Evolutionary conservation across 306 rosid genomes (phyloP), one percentile per base, ranked within the genome.

Genomic region (Lathyrus tuberosus): DNA sequence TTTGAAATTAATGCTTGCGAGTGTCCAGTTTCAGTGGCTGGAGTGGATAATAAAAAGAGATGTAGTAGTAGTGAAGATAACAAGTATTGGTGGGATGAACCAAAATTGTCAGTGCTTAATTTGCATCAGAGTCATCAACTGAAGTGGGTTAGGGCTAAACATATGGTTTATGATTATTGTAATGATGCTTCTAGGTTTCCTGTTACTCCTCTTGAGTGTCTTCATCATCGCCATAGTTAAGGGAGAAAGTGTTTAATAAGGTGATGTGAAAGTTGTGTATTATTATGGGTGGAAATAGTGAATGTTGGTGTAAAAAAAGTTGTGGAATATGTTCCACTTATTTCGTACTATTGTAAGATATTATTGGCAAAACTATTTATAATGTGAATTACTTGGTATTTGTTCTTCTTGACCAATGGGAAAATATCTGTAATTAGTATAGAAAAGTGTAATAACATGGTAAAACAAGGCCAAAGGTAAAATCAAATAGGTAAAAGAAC

Each of bases 31-130:
- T 61, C 88, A 0, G 69, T 75, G 14, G 80, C 82, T 0, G 75
- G 69, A n/a, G 47, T 62, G 6, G 96, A 82, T 22, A 80, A 57
- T 18, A 53, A 86, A 0, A 82, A 86, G 70, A 80, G 66, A 26
- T 90, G 97, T 28, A 82, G 68, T 13, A 81, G 96, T 74, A 41
- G 67, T 33, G 91, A 74, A 24, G 84, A 78, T 15, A 85, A 60
- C 81, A 83, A 84, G 60, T 91, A 66, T 76, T 91, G 99, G 99
- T 94, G 97, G 97, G 99, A 94, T 31, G 85, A 84, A 57, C 96
- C 97, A 0, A 76, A 69, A 0, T 5, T 94, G 79, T 76, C 92
- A 0, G 86, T 69, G 52, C 86, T 94, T 8, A 94, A 71, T 53
- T 33, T 91, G 64, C 99, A 94, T 54, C 99, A 94, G 71, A 88